phyloP scores from a whole-genome alignment of 2,329 filamentous ascomycete genomes.

The Colletotrichum sp. region DNA sequence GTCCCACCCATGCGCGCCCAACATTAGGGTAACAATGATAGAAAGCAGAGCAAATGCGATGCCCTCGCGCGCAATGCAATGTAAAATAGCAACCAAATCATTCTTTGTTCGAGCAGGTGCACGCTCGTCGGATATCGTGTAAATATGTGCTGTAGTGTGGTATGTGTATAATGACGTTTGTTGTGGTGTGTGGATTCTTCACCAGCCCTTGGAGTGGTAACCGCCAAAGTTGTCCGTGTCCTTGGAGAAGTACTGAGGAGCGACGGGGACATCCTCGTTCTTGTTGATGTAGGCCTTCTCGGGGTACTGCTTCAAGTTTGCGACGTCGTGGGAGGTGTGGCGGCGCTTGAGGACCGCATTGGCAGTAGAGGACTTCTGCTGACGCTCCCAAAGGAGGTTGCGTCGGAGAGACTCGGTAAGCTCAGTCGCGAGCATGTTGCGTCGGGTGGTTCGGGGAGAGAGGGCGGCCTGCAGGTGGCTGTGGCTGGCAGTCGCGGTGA shows the following conservation, averaged over 20 bases:
- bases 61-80: slow-evolving; percentile 20
- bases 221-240: slow-evolving; percentile 69
- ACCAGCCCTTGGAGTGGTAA: slow-evolving; percentile 89
- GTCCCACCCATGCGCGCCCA: not conserved
- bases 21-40: slow-evolving; percentile 5
- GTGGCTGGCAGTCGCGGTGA: slow-evolving; percentile 70
- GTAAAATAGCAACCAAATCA: slow-evolving; percentile 3
- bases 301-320: slow-evolving; percentile 84
- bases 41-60: slow-evolving; percentile 12
- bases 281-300: slow-evolving; percentile 66
- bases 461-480: slow-evolving; percentile 73
- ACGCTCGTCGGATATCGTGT: slow-evolving; percentile 13
- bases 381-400: slow-evolving; percentile 92
- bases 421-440: slow-evolving; percentile 96
- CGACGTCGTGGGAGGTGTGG: slow-evolving; percentile 89
- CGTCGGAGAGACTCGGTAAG: slow-evolving; percentile 91
- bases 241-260: slow-evolving; percentile 83
- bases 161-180: not conserved
- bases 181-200: slow-evolving; percentile 25
- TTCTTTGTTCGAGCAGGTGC: not conserved
- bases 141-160: slow-evolving; percentile 16
- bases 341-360: slow-evolving; percentile 88
- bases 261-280: slow-evolving; percentile 67
- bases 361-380: slow-evolving; percentile 89
- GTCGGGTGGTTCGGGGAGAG: slow-evolving; percentile 88